Conservation (phyloP, 768 basidiomycete genomes). For the Pleurotus citrinopileatus region DNA sequence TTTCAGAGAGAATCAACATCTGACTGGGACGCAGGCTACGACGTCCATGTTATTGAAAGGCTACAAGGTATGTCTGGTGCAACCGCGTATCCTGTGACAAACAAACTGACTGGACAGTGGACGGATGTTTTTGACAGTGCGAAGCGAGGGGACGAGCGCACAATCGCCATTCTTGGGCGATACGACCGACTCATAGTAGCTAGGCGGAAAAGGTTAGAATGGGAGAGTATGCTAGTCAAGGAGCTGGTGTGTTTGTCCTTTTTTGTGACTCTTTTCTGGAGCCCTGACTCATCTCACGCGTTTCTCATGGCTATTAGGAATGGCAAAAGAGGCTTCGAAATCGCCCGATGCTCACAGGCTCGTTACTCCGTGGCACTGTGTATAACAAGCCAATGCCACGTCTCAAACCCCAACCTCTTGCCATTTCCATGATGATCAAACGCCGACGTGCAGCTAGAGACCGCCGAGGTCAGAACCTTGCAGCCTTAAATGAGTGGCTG, state of each 20-base stretch:
- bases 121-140: constrained; percentile 56
- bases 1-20: constrained; percentile 49
- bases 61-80: constrained; percentile 46
- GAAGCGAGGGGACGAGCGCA: constrained; percentile 41
- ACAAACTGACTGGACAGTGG: constrained; percentile 38
- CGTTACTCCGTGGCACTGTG: constrained; percentile 59
- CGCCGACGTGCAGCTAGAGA: constrained; percentile 35
- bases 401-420: constrained; percentile 72
- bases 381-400: constrained; percentile 75
- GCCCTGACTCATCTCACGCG: not conserved
- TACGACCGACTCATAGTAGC: constrained; percentile 57
- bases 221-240: constrained; percentile 42
- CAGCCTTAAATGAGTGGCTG: constrained; percentile 25
- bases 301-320: constrained; percentile 34
- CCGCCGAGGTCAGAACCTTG: constrained; percentile 37
- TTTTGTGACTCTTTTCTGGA: not conserved
- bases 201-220: constrained; percentile 46
- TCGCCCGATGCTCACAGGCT: constrained; percentile 71
- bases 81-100: not conserved
- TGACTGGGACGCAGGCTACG: constrained; percentile 53
- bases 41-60: constrained; percentile 44
- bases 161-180: constrained; percentile 44
- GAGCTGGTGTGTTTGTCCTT: constrained; percentile 45
- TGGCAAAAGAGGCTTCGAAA: constrained; percentile 52
- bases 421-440: constrained; percentile 69